Conservation (phyloP, 2,329 filamentous ascomycete genomes). For the Trichoderma hamatum region DNA sequence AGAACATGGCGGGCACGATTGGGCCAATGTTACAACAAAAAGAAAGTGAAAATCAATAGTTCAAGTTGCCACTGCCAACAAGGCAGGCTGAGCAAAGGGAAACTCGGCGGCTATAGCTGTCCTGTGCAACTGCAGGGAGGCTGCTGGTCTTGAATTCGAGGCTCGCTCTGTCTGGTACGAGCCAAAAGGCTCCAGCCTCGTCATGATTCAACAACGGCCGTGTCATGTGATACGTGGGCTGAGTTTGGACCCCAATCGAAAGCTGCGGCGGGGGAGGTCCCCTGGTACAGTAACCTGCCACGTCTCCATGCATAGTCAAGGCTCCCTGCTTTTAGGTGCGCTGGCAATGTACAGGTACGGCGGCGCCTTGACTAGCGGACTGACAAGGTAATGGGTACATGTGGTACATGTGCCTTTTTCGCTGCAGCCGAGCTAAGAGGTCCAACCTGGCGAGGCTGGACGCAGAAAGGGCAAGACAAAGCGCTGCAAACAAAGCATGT, state of each 20-base stretch:
- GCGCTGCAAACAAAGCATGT: conserved; percentile 6
- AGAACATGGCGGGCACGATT: conserved; percentile 39
- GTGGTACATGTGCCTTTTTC: neutral
- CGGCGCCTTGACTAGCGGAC: neutral
- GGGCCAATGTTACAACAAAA: neutral
- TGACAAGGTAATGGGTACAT: neutral
- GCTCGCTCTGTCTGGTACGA: neutral
- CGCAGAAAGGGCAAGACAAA: conserved; percentile 1
- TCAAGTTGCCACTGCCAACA: neutral
- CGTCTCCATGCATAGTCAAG: neutral
- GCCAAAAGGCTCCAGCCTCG: neutral
- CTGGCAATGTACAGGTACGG: conserved; percentile 4
- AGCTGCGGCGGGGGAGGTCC: conserved; percentile 17
- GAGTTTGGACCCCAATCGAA: conserved; percentile 16
- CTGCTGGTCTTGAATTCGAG: conserved; percentile 1
- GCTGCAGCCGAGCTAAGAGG: neutral
- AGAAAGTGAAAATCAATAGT: neutral
- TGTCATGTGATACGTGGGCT: conserved; percentile 28
- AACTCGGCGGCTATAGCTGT: neutral
- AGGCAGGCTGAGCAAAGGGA: conserved; percentile 1
- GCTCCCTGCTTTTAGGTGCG: neutral
- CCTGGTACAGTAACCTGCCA: conserved; percentile 10
- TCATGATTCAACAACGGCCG: neutral
- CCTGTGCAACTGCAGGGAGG: neutral
- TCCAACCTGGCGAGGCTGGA: conserved; percentile 12